Evolutionary conservation across 805 yeast species (phyloP), one percentile per base, ranked within the genome.

Genomic region (Pichia eremophila): DNA sequence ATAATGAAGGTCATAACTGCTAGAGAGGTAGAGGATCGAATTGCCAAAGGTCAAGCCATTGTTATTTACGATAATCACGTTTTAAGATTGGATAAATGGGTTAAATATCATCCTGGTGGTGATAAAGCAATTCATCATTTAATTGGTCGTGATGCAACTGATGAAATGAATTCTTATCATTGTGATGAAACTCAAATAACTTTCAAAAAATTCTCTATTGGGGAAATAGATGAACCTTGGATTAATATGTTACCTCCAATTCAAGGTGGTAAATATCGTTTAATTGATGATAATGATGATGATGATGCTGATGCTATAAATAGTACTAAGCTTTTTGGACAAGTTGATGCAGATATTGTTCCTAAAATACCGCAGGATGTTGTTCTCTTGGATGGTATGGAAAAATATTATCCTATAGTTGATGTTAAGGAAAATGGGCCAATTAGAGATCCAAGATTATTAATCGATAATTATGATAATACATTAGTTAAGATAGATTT

Each of bases 121-220:
- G 90, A 83, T 50, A 84, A 79, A 58, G 90, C 95, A 2, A 81
- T 89, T 8, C 71, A 70, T 56, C 96, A 89, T 64, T 73, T 88
- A 83, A 77, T 88, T 4, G 96, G 96, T 2, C 68, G 91, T 48
- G 95, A 88, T 64, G 95, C 95, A 19, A 82, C 93, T 0, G 95
- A 87, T 61, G 96, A 89, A 62, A 87, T 88, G 85, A 75, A 80
- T 46, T 89, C 90, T 9, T 88, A 86, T 57, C 96, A 88, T 60
- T 62, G 76, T 40, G 77, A 72, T 12, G 83, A 77, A 44, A 76
- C 93, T 0, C 66, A 74, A 9, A 43, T 50, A 3, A 63, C 64
- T 0, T 83, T 85, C 62, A 57, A 60, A n/a, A 71, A 64, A 38
- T 89, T 76, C 75, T 74, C 68, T 47, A 73, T 88, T 14, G 96